phyloP scores from a whole-genome alignment of 2,329 filamentous ascomycete genomes.

The Neonectria neomacrospora region DNA sequence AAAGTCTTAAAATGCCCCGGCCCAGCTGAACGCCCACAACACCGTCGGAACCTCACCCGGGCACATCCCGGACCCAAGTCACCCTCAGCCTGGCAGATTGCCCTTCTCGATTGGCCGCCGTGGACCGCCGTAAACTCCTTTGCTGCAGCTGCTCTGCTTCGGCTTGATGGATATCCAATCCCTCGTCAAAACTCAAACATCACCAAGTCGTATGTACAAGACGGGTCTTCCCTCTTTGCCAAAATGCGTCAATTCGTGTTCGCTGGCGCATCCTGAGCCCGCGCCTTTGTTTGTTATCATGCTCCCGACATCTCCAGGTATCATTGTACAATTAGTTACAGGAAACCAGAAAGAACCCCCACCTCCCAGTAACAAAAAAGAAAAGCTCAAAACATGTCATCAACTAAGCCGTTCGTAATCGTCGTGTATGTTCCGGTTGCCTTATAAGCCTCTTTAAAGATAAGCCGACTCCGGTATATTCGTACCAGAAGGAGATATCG shows the following conservation, averaged over 20 bases:
- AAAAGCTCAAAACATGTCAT: slow-evolving; percentile 9
- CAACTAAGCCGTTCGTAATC: slow-evolving; percentile 27
- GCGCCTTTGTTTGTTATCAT: slow-evolving; percentile 23
- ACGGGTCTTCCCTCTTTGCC: background rate
- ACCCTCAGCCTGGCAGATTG: background rate
- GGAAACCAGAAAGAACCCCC: slow-evolving; percentile 1
- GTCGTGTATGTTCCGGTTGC: slow-evolving; percentile 42
- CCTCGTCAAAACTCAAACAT: background rate
- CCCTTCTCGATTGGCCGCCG: background rate
- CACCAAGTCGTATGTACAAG: background rate
- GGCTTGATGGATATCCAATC: background rate
- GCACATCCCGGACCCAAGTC: background rate
- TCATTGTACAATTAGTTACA: slow-evolving; percentile 35
- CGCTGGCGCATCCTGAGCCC: slow-evolving; percentile 26
- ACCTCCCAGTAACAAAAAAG: slow-evolving; percentile 5
- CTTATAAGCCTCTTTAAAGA: slow-evolving; percentile 32
- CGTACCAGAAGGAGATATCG: background rate
- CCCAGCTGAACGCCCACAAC: background rate
- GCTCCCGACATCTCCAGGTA: slow-evolving; percentile 37
- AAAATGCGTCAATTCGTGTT: slow-evolving; percentile 37
- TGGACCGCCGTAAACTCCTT: background rate
- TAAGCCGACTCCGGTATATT: slow-evolving; percentile 18
- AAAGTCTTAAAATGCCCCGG: background rate
- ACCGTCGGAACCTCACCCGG: background rate
- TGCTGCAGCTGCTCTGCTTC: background rate